phyloP scores from a whole-genome alignment of 768 basidiomycete species.

The Pilatotrama ljubarskyi region DNA sequence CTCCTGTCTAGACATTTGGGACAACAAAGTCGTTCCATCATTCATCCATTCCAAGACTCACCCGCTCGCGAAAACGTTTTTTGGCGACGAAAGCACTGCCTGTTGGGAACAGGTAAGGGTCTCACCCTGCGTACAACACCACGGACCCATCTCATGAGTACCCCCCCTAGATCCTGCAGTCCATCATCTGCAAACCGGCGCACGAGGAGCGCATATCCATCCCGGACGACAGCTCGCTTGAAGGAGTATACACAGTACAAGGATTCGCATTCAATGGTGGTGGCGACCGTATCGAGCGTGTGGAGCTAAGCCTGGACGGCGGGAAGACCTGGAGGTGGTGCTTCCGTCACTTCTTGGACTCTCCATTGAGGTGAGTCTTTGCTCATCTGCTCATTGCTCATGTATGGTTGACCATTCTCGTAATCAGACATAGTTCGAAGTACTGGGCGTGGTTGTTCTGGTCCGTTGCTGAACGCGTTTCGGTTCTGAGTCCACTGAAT shows the following conservation, averaged over 20 bases:
- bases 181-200: constrained; percentile 23
- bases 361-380: constrained; percentile 13
- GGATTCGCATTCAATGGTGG: constrained; percentile 25
- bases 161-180: constrained; percentile 18
- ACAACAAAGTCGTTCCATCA: constrained; percentile 23
- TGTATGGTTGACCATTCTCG: background rate
- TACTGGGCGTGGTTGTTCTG: constrained; percentile 29
- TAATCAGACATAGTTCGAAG: constrained; percentile 21
- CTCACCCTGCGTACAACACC: too few relatives aligned
- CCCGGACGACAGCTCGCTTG: background rate
- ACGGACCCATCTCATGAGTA: background rate
- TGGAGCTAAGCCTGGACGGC: constrained; percentile 25
- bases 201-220: constrained; percentile 20
- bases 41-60: constrained; percentile 24
- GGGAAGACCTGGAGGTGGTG: constrained; percentile 28
- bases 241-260: constrained; percentile 17
- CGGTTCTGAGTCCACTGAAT: too few relatives aligned
- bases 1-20: constrained; percentile 22
- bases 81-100: constrained; percentile 23
- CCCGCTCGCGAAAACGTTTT: constrained; percentile 20
- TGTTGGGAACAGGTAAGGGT: constrained; percentile 20
- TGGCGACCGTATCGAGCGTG: constrained; percentile 19
- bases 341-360: constrained; percentile 19
- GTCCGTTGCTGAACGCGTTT: background rate
- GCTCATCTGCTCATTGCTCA: background rate